Evolutionary conservation across 2,329 filamentous ascomycete species (phyloP).

Genomic region (Trichoderma sp.): DNA sequence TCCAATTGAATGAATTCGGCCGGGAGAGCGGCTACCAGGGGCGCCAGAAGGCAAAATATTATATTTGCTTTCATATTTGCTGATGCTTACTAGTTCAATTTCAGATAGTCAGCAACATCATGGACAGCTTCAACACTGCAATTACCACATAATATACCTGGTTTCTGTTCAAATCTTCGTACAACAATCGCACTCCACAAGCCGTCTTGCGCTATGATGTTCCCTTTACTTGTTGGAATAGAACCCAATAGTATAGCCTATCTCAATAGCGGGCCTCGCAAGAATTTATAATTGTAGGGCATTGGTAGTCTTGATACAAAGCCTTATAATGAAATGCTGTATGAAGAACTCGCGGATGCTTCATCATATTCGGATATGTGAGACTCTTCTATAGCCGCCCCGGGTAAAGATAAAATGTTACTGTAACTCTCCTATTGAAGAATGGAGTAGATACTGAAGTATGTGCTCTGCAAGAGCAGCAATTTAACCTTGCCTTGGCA

Average conservation of each 20-base stretch:
- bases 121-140: background rate
- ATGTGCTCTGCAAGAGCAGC: background rate
- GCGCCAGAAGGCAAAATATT: background rate
- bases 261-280: background rate
- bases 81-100: background rate
- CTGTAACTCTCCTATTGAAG: background rate
- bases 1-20: background rate
- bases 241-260: background rate
- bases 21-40: background rate
- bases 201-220: background rate
- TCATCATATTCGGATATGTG: background rate
- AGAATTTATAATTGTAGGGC: background rate
- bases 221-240: background rate
- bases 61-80: background rate
- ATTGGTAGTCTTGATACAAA: background rate
- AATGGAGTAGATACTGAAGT: background rate
- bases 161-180: background rate
- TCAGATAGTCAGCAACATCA: background rate
- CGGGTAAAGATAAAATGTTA: background rate
- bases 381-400: background rate
- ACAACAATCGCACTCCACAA: background rate
- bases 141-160: background rate
- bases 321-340: background rate
- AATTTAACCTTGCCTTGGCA: background rate
- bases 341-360: background rate